Evolutionary conservation across 495 filamentous ascomycete genomes (phyloP).

Genomic region (Daldinia childiae): DNA sequence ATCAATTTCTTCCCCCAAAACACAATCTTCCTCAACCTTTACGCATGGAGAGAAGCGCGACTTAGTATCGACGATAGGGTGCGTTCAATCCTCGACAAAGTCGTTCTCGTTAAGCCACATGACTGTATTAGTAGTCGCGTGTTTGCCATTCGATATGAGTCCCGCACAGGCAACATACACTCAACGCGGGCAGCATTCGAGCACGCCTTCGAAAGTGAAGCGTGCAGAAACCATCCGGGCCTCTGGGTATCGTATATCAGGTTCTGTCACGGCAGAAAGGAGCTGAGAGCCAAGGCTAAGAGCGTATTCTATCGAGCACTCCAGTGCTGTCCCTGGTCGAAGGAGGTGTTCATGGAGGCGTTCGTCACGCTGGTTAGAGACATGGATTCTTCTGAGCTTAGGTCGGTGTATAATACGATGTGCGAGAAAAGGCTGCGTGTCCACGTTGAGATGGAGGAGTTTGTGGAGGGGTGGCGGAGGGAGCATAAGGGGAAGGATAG

Average conservation of each 20-base stretch:
- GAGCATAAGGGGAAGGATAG: constrained; percentile 32
- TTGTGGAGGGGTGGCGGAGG: constrained; percentile 45
- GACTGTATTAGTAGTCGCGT: constrained; percentile 65
- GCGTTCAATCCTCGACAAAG: constrained; percentile 64
- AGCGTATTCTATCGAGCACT: constrained; percentile 74
- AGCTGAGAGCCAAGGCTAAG: constrained; percentile 49
- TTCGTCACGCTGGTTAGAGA: constrained; percentile 53
- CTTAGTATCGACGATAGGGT: constrained; percentile 78
- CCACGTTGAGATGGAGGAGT: constrained; percentile 56
- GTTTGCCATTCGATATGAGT: constrained; percentile 75
- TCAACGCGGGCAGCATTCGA: constrained; percentile 76
- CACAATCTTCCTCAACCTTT: constrained; percentile 77
- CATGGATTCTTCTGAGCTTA: constrained; percentile 59
- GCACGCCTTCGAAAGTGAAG: constrained; percentile 63
- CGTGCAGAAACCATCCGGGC: constrained; percentile 52
- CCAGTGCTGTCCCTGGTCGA: constrained; percentile 77
- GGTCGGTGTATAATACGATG: constrained; percentile 58
- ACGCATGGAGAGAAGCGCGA: constrained; percentile 73
- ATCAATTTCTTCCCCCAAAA: constrained; percentile 76
- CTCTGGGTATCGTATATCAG: constrained; percentile 76
- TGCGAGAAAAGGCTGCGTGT: constrained; percentile 54
- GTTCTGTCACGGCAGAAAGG: constrained; percentile 51
- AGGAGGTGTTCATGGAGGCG: constrained; percentile 70
- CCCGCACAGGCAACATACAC: constrained; percentile 65
- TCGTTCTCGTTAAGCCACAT: constrained; percentile 52